phyloP scores from a whole-genome alignment of 2,329 filamentous ascomycete species.

The Botrytis paeoniae region DNA sequence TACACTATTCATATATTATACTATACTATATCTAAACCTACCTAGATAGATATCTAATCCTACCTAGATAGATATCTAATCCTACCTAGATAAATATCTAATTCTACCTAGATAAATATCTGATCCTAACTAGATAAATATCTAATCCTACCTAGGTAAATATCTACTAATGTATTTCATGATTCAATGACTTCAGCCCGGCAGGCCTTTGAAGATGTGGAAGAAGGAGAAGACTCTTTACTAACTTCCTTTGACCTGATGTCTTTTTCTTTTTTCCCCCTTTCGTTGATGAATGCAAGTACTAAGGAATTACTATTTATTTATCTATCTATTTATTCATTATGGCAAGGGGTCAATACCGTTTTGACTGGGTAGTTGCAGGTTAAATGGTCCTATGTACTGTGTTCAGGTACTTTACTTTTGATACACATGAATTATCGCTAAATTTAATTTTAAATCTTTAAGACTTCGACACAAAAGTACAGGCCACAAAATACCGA shows the following conservation, averaged over 20 bases:
- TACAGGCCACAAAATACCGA: not conserved
- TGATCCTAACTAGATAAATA: not conserved
- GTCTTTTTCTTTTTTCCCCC: not conserved
- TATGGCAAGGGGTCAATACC: not conserved
- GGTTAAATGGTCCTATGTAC: not conserved
- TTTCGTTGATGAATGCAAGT: not conserved
- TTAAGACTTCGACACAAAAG: constrained; percentile 9
- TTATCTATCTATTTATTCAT: not conserved
- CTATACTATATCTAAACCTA: not conserved
- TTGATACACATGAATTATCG: constrained; percentile 8
- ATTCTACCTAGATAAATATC: not conserved
- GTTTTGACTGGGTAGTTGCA: not conserved
- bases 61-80: too few species aligned
- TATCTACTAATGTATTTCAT: not conserved
- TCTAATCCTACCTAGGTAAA: not conserved
- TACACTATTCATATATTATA: not conserved
- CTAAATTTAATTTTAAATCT: constrained; percentile 13
- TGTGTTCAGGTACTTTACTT: not conserved
- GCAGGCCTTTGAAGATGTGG: too few species aligned
- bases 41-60: not conserved
- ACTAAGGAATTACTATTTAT: not conserved
- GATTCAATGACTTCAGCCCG: not conserved
- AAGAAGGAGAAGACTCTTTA: not conserved
- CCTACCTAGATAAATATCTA: too few species aligned
- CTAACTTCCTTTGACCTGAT: not conserved